Conservation (phyloP, 2,329 filamentous ascomycete species). For the Geoglossum cookeanum region DNA sequence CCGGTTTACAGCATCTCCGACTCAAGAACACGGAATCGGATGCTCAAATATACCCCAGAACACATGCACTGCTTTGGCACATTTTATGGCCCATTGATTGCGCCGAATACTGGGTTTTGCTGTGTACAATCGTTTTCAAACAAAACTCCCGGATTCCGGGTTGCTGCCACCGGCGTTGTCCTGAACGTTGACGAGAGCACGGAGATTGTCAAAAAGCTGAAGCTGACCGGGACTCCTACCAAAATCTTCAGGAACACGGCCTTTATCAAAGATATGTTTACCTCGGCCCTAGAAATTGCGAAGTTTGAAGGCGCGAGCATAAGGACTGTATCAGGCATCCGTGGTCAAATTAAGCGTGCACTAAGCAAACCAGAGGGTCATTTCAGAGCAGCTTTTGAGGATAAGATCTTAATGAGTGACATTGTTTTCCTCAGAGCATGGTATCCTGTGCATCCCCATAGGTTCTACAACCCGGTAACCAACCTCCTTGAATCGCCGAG, state of each 20-base stretch:
- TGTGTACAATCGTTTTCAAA: slow-evolving; percentile 80
- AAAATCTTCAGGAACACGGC: slow-evolving; percentile 99
- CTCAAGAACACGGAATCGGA: slow-evolving; percentile 79
- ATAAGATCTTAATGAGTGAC: slow-evolving; percentile 93
- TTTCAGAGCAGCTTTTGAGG: slow-evolving; percentile 94
- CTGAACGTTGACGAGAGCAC: slow-evolving; percentile 86
- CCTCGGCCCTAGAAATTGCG: slow-evolving; percentile 74
- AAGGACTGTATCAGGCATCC: slow-evolving; percentile 85
- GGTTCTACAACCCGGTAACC: slow-evolving; percentile 92
- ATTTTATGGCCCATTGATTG: slow-evolving; percentile 85
- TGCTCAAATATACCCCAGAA: slow-evolving; percentile 98
- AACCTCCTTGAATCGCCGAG: slow-evolving; percentile 53
- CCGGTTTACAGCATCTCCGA: slow-evolving; percentile 93
- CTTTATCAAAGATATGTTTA: slow-evolving; percentile 99
- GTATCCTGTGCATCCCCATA: slow-evolving; percentile 88
- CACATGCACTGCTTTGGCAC: slow-evolving; percentile 98
- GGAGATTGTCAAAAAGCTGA: slow-evolving; percentile 98
- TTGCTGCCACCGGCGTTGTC: slow-evolving; percentile 86
- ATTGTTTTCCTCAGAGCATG: slow-evolving; percentile 92
- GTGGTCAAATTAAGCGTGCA: slow-evolving; percentile 93
- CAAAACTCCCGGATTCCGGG: slow-evolving; percentile 73
- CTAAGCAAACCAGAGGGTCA: slow-evolving; percentile 84
- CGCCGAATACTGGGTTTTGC: slow-evolving; percentile 89
- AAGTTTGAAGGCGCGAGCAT: slow-evolving; percentile 96
- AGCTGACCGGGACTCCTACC: slow-evolving; percentile 80